Evolutionary conservation across 345 rosid genomes (phyloP).

Genomic region (Salix arbutifolia): DNA sequence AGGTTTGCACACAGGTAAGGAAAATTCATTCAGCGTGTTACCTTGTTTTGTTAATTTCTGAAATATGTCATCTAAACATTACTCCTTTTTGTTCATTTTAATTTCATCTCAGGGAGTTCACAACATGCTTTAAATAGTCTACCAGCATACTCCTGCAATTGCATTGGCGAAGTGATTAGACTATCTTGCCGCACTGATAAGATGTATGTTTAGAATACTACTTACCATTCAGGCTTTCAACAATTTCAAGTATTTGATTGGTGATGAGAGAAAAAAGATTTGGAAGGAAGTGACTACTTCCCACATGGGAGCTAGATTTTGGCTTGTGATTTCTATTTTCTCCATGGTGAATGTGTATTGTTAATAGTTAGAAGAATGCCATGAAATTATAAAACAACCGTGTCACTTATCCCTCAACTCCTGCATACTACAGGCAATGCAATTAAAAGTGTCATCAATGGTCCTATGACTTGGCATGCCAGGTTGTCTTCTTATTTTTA

Average conservation of each 20-base stretch:
- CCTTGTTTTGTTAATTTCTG: neutral
- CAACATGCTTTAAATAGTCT: slow-evolving; percentile 26
- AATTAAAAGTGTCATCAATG: neutral
- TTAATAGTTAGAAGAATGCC: neutral
- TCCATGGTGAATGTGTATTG: neutral
- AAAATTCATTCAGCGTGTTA: neutral
- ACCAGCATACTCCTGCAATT: slow-evolving; percentile 29
- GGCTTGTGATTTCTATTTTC: neutral
- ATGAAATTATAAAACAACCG: neutral
- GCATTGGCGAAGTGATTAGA: slow-evolving; percentile 70
- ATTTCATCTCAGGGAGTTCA: slow-evolving; percentile 44
- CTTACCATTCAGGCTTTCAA: neutral
- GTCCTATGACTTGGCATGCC: neutral
- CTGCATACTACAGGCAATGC: too few relatives aligned
- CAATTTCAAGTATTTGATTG: neutral
- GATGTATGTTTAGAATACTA: slow-evolving; percentile 34
- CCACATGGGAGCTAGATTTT: neutral
- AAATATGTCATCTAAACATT: neutral
- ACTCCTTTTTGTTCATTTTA: neutral
- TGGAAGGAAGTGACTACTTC: too few relatives aligned
- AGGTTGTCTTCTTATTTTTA: neutral
- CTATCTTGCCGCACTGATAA: slow-evolving; percentile 41
- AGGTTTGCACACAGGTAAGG: slow-evolving; percentile 47
- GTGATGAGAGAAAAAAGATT: neutral
- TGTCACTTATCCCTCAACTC: too few relatives aligned